phyloP scores from a whole-genome alignment of 2,329 filamentous ascomycete genomes.

The Aspergillus sp. region DNA sequence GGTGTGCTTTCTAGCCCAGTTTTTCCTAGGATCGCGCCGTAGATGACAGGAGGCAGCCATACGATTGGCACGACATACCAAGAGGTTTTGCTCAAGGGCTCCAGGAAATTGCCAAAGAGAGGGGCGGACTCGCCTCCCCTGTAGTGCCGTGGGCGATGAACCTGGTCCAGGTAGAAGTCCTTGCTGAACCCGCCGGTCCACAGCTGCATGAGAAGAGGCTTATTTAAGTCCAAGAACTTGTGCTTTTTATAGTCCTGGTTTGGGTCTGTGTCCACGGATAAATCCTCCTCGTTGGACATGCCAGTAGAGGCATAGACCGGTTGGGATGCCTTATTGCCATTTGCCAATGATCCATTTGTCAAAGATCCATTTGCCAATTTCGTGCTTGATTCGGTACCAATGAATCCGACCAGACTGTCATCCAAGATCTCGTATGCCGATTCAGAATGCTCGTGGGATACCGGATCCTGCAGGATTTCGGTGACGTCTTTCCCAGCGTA shows the following conservation, averaged over 20 bases:
- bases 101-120: constrained; percentile 96
- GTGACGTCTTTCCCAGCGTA: constrained; percentile 86
- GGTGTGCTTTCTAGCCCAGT: constrained; percentile 57
- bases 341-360: constrained; percentile 27
- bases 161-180: constrained; percentile 94
- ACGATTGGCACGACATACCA: constrained; percentile 87
- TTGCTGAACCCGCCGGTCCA: constrained; percentile 87
- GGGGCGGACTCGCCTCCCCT: constrained; percentile 89
- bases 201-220: constrained; percentile 81
- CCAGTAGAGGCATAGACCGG: constrained; percentile 64
- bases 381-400: constrained; percentile 61
- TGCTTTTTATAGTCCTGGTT: constrained; percentile 77
- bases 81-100: constrained; percentile 90
- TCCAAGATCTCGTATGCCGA: constrained; percentile 94
- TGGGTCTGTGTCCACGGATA: constrained; percentile 81
- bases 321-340: constrained; percentile 27
- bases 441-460: constrained; percentile 84
- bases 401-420: constrained; percentile 79
- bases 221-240: constrained; percentile 89
- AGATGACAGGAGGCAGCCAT: constrained; percentile 80
- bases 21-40: constrained; percentile 67
- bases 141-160: constrained; percentile 94
- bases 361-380: constrained; percentile 41
- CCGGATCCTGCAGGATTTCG: constrained; percentile 76
- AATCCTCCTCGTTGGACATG: constrained; percentile 84